phyloP scores from a whole-genome alignment of 306 rosid genomes.

The Psophocarpus tetragonolobus region DNA sequence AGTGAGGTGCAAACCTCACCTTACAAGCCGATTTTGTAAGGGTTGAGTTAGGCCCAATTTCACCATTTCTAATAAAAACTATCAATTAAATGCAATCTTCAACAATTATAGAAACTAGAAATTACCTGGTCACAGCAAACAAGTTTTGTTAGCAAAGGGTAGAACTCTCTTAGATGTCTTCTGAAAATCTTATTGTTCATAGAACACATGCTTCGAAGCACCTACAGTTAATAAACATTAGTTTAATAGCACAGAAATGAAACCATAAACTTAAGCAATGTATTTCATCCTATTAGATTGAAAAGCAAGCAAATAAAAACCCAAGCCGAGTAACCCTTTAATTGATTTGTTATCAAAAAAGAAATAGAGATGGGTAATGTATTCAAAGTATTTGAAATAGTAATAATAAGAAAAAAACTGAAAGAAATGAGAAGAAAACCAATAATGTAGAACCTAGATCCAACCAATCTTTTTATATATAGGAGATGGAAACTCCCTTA shows the following conservation, averaged over 20 bases:
- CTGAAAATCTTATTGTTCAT: conserved; percentile 88
- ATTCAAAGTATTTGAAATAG: conserved; percentile 7
- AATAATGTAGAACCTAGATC: neutral
- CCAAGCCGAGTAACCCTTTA: neutral
- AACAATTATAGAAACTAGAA: conserved; percentile 22
- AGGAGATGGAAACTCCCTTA: neutral
- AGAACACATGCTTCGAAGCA: conserved; percentile 84
- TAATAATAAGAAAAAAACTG: neutral
- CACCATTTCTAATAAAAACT: too few species aligned
- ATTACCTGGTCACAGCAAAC: conserved; percentile 97
- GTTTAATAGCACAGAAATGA: conserved; percentile 20
- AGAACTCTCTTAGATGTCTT: conserved; percentile 88
- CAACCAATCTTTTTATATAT: neutral
- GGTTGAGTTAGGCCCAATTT: too few species aligned
- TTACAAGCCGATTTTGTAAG: too few species aligned
- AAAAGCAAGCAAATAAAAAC: conserved; percentile 20
- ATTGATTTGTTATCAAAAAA: conserved; percentile 2
- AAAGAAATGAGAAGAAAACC: neutral
- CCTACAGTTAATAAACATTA: conserved; percentile 51
- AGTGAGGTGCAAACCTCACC: too few species aligned
- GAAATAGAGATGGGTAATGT: neutral
- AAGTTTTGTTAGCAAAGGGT: conserved; percentile 92
- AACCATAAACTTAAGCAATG: neutral
- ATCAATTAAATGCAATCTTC: conserved; percentile 21
- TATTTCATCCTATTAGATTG: conserved; percentile 18